phyloP scores from a whole-genome alignment of 768 basidiomycete species.

The Lactarius akahatsu region DNA sequence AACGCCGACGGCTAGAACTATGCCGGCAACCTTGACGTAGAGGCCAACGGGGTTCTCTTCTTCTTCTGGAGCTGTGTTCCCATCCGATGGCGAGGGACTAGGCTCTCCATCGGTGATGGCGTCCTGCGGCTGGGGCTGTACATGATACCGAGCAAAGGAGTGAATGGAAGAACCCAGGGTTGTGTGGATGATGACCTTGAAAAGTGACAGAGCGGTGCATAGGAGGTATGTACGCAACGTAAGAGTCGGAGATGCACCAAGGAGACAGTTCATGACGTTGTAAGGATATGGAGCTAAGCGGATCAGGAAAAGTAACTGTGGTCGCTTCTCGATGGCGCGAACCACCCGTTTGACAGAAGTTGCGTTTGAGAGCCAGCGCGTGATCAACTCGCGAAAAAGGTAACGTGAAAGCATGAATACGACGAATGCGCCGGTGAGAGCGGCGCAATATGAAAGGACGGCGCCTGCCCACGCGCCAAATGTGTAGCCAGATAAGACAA shows the following conservation, averaged over 20 bases:
- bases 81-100: slow-evolving; percentile 11
- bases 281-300: slow-evolving; percentile 90
- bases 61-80: slow-evolving; percentile 31
- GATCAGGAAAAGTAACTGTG: slow-evolving; percentile 86
- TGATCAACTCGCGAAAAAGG: slow-evolving; percentile 68
- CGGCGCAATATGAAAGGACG: slow-evolving; percentile 82
- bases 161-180: slow-evolving; percentile 82
- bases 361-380: slow-evolving; percentile 68
- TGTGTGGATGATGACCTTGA: slow-evolving; percentile 91
- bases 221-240: slow-evolving; percentile 74
- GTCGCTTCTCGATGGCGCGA: slow-evolving; percentile 82
- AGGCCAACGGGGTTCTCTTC: slow-evolving; percentile 52
- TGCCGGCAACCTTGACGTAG: slow-evolving; percentile 67
- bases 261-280: slow-evolving; percentile 93
- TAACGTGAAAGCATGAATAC: slow-evolving; percentile 81
- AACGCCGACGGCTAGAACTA: slow-evolving; percentile 68
- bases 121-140: slow-evolving; percentile 25
- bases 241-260: slow-evolving; percentile 83
- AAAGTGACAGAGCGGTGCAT: slow-evolving; percentile 79
- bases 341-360: slow-evolving; percentile 77
- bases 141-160: slow-evolving; percentile 72
- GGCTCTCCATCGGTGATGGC: slow-evolving; percentile 32
- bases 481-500: slow-evolving; percentile 89
- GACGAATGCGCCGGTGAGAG: slow-evolving; percentile 77
- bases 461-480: slow-evolving; percentile 84